Conservation (phyloP, 2,329 filamentous ascomycete species). For the Pseudocercospora pini-densiflorae region DNA sequence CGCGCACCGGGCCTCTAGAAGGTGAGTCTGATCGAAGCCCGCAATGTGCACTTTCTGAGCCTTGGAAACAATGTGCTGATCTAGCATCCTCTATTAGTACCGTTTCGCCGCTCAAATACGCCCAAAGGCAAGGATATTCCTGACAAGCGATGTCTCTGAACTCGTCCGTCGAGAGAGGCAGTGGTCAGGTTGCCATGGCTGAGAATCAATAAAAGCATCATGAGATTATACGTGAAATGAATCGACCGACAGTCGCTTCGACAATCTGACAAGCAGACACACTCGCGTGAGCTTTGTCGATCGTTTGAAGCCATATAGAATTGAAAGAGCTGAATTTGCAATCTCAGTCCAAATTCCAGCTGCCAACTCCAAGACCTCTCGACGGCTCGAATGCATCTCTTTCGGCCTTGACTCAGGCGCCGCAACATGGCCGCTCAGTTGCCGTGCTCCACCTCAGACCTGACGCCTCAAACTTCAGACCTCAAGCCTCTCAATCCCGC, state of each 20-base stretch:
- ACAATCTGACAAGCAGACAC: neutral
- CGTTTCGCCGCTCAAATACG: neutral
- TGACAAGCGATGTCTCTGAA: neutral
- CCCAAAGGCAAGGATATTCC: neutral
- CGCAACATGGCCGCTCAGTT: too few relatives aligned
- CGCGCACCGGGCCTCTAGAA: slow-evolving; percentile 15
- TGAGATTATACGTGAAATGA: neutral
- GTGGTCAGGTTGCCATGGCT: neutral
- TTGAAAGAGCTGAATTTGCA: neutral
- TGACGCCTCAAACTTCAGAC: neutral
- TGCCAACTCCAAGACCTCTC: neutral
- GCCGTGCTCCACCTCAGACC: neutral
- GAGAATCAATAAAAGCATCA: neutral
- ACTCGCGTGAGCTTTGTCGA: neutral
- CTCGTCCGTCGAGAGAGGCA: neutral
- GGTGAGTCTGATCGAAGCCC: neutral
- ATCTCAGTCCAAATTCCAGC: neutral
- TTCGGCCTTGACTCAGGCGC: too few relatives aligned
- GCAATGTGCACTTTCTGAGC: neutral
- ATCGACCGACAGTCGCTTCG: neutral
- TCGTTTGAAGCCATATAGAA: neutral
- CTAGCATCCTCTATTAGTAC: neutral
- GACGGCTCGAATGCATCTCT: too few relatives aligned
- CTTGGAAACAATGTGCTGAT: neutral
- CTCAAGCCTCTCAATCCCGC: neutral